Evolutionary conservation across 352 stramenopile genomes (phyloP).

Genomic region (Globisporangium solare): DNA sequence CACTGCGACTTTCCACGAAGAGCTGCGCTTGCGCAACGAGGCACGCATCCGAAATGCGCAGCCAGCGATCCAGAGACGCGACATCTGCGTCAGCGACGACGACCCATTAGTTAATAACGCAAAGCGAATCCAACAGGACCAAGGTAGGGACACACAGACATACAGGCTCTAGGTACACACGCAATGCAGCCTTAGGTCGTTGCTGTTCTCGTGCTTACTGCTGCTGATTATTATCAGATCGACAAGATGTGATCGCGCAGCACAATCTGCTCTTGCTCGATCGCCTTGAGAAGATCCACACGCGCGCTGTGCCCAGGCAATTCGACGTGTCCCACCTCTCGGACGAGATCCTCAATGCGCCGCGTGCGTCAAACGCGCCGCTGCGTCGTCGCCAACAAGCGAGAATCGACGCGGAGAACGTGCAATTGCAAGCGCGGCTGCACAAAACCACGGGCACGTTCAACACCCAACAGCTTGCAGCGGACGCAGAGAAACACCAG

Average conservation of each 20-base stretch:
- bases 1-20: slow-evolving; percentile 43
- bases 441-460: slow-evolving; percentile 34
- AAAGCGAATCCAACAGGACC: slow-evolving; percentile 51
- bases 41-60: slow-evolving; percentile 42
- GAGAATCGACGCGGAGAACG: slow-evolving; percentile 46
- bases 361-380: slow-evolving; percentile 27
- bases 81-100: slow-evolving; percentile 25
- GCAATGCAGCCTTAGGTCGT: too few species aligned
- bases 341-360: slow-evolving; percentile 33
- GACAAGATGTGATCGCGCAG: slow-evolving; percentile 37
- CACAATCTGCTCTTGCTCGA: slow-evolving; percentile 47
- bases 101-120: slow-evolving; percentile 34
- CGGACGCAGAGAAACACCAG: slow-evolving; percentile 33
- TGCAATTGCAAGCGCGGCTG: slow-evolving; percentile 34
- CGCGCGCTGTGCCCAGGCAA: slow-evolving; percentile 40
- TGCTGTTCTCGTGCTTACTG: background rate
- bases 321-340: slow-evolving; percentile 59
- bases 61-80: slow-evolving; percentile 26
- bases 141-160: slow-evolving; percentile 38
- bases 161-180: too few species aligned
- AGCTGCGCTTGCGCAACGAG: slow-evolving; percentile 39
- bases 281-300: slow-evolving; percentile 50
- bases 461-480: slow-evolving; percentile 42
- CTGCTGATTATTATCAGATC: slow-evolving; percentile 22
- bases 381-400: slow-evolving; percentile 34